phyloP scores from a whole-genome alignment of 1,284 basidiomycete genomes.

The Anthracocystis walkeri region DNA sequence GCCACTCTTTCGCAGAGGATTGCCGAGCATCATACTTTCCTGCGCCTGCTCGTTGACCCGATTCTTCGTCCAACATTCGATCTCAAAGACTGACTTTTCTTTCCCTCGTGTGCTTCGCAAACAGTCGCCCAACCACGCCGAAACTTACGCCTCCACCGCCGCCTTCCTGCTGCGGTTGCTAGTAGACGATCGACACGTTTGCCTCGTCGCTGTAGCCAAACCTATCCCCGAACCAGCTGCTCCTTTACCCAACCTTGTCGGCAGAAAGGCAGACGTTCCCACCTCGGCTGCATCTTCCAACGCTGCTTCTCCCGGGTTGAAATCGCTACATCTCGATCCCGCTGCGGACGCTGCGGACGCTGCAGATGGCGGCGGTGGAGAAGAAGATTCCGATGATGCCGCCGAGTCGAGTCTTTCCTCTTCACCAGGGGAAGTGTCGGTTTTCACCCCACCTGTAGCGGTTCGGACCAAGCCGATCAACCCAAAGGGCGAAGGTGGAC shows the following conservation, averaged over 20 bases:
- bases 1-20: too few relatives aligned
- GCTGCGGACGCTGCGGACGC: not conserved
- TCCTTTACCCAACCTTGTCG: constrained; percentile 31
- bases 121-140: constrained; percentile 52
- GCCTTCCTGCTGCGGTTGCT: constrained; percentile 62
- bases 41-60: too few relatives aligned
- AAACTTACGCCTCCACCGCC: constrained; percentile 60
- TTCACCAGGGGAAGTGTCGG: constrained; percentile 10
- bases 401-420: constrained; percentile 16
- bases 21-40: too few relatives aligned
- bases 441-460: constrained; percentile 22
- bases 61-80: too few relatives aligned
- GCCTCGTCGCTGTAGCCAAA: constrained; percentile 61
- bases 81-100: not conserved
- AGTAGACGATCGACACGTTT: constrained; percentile 64
- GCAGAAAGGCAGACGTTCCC: not conserved
- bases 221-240: constrained; percentile 55
- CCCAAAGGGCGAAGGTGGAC: constrained; percentile 20
- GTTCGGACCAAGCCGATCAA: constrained; percentile 25
- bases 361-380: too few relatives aligned
- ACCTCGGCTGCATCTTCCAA: constrained; percentile 16
- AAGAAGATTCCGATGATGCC: not conserved
- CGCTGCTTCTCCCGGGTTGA: constrained; percentile 15
- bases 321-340: constrained; percentile 22
- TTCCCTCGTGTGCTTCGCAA: not conserved